Evolutionary conservation across 139 green algal genomes (phyloP).

Genomic region (Chlamydomonas eustigma): DNA sequence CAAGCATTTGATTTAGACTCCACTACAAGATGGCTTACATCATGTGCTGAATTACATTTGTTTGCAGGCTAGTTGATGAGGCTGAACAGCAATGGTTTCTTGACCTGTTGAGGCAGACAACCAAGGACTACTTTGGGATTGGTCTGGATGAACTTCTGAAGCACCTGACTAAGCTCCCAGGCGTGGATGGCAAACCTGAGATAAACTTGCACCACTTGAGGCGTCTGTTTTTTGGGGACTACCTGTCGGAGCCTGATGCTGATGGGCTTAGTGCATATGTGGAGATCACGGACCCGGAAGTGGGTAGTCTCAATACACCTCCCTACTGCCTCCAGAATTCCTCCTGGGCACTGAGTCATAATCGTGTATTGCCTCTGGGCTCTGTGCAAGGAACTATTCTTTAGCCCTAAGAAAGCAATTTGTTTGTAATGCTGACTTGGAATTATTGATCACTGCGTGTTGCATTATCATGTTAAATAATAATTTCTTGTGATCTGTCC

Average conservation of each 20-base stretch:
- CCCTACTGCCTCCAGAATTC: no score
- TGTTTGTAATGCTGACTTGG: no score
- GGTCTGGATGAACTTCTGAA: neutral
- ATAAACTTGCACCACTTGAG: slow-evolving; percentile 39
- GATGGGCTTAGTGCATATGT: neutral
- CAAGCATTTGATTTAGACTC: no score
- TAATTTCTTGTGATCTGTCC: neutral
- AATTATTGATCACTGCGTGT: no score
- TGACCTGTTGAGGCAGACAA: neutral
- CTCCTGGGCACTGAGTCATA: neutral
- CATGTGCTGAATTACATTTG: no score
- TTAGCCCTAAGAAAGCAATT: no score
- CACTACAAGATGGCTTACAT: no score
- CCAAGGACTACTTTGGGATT: neutral
- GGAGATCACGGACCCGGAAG: neutral
- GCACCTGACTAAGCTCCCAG: neutral
- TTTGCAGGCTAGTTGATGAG: slow-evolving; percentile 51
- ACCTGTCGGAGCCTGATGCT: slow-evolving; percentile 32
- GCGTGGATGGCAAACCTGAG: neutral
- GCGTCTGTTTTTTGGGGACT: slow-evolving; percentile 69
- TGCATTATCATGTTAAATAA: neutral
- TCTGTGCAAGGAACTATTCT: no score
- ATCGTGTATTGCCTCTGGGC: neutral
- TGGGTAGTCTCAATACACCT: neutral
- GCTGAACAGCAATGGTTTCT: slow-evolving; percentile 34